Evolutionary conservation across 2,329 filamentous ascomycete genomes (phyloP).

Genomic region (Ophiostoma sp.): DNA sequence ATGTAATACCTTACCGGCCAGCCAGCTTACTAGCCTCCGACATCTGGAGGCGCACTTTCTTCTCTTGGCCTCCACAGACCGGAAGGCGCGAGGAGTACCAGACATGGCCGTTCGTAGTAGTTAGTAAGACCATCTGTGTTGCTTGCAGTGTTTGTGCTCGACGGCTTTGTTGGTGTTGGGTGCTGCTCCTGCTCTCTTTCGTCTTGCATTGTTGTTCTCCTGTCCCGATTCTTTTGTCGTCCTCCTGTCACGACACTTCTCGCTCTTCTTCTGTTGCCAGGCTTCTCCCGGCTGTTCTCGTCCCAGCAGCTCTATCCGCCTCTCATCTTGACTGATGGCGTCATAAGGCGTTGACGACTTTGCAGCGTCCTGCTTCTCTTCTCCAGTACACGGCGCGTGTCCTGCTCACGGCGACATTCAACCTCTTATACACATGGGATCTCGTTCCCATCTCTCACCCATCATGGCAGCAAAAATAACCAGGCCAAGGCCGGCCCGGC

Average conservation of each 20-base stretch:
- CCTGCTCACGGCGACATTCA: background rate
- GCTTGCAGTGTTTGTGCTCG: background rate
- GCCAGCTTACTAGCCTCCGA: background rate
- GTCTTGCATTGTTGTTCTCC: background rate
- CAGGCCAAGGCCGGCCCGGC: slow-evolving; percentile 11
- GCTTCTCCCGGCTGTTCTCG: background rate
- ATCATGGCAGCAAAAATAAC: background rate
- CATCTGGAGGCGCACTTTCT: background rate
- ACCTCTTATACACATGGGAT: background rate
- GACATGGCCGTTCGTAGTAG: background rate
- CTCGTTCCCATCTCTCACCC: slow-evolving; percentile 3
- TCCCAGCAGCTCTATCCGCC: background rate
- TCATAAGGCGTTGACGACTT: background rate
- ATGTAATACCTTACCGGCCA: background rate
- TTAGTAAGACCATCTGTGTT: slow-evolving; percentile 8
- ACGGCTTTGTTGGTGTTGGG: background rate
- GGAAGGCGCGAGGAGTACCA: slow-evolving; percentile 3
- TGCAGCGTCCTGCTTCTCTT: too few species aligned
- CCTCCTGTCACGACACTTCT: background rate
- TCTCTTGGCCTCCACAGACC: background rate
- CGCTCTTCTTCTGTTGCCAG: background rate
- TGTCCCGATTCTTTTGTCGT: background rate
- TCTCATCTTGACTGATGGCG: background rate
- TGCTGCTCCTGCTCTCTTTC: background rate
- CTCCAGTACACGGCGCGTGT: too few species aligned